These are phyloP conservation scores for Rugonectria rugulosa DNA, from an alignment of 2,329 filamentous ascomycete genomes.

Conservation along the genomic window DNA sequence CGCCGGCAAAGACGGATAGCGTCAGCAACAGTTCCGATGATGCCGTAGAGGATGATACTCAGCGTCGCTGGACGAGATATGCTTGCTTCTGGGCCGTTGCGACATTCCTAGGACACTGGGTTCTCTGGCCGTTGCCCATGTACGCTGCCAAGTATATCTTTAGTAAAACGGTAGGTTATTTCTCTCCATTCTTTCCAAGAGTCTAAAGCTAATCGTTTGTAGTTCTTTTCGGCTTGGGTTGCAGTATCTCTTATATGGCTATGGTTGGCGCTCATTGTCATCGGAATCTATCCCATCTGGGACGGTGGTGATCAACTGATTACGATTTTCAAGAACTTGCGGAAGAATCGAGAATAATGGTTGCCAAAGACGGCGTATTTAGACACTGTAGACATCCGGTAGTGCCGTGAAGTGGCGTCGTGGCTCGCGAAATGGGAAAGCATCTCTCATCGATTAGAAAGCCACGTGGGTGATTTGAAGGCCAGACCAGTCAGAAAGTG, in stretches of 20 bases:
- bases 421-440: too few species aligned
- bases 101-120: conserved; percentile 21
- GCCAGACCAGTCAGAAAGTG: too few species aligned
- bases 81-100: conserved; percentile 13
- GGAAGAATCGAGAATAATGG: background rate
- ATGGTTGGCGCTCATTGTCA: conserved; percentile 17
- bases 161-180: conserved; percentile 7
- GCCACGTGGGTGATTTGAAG: too few species aligned
- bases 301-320: conserved; percentile 15
- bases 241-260: conserved; percentile 19
- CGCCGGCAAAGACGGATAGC: background rate
- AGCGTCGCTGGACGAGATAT: conserved; percentile 17
- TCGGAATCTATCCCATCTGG: conserved; percentile 22
- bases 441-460: too few species aligned
- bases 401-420: too few species aligned
- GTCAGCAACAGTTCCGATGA: background rate
- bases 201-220: background rate
- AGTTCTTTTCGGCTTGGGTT: conserved; percentile 23
- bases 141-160: conserved; percentile 21
- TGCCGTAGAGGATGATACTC: background rate
- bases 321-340: background rate
- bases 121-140: conserved; percentile 17
- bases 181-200: background rate
- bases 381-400: too few species aligned
- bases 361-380: too few species aligned